Conservation (phyloP, 2,329 filamentous ascomycete genomes). For the Dothistroma pini region DNA sequence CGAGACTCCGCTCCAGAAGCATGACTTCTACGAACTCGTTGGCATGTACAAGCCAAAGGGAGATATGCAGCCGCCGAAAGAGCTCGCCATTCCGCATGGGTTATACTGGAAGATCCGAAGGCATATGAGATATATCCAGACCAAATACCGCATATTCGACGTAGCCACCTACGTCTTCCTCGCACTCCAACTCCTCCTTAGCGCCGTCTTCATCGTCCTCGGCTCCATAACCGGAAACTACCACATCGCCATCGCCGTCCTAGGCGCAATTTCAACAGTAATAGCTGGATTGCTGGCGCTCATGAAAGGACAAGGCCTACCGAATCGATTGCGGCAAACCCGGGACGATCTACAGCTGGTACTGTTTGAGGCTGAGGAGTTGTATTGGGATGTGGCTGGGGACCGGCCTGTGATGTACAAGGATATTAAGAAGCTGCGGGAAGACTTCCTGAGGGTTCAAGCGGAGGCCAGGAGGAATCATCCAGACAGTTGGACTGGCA, state of each 20-base stretch:
- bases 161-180: constrained; percentile 31
- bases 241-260: constrained; percentile 32
- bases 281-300: constrained; percentile 34
- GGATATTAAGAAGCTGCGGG: constrained; percentile 35
- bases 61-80: constrained; percentile 24
- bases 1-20: constrained; percentile 24
- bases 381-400: constrained; percentile 36
- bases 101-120: constrained; percentile 27
- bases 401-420: constrained; percentile 30
- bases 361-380: constrained; percentile 35
- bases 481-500: constrained; percentile 36
- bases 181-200: constrained; percentile 33
- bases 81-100: constrained; percentile 27
- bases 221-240: constrained; percentile 28
- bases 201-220: constrained; percentile 37
- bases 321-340: constrained; percentile 35
- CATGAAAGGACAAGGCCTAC: constrained; percentile 37
- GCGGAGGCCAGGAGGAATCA: constrained; percentile 35
- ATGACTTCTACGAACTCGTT: constrained; percentile 32
- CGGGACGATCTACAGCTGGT: constrained; percentile 32
- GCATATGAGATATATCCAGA: constrained; percentile 23
- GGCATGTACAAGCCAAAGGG: constrained; percentile 27
- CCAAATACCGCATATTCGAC: constrained; percentile 33
- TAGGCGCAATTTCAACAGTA: constrained; percentile 35
- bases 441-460: constrained; percentile 33